A percentile compares a stretch with the other conserved stretches of the same genome.
Conservation (phyloP, 2,329 filamentous ascomycete species). For the Paecilomyces sp. region DNA sequence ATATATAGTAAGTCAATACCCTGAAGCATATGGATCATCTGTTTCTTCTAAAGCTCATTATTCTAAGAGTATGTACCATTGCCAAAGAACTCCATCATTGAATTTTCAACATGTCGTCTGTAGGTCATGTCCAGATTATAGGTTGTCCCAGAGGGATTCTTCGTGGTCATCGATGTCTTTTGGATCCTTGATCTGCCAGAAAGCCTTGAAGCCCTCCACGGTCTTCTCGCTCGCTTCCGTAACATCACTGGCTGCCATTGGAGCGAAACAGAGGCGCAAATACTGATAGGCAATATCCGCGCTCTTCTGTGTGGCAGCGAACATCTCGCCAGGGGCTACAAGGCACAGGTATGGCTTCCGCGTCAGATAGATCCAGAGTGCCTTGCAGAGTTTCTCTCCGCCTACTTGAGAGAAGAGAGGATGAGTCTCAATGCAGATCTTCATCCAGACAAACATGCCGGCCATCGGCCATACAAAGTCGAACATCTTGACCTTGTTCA, state of each 20-base stretch:
- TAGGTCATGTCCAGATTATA: background rate
- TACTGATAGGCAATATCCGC: conserved; percentile 59
- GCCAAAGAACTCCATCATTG: background rate
- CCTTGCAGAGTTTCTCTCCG: conserved; percentile 51
- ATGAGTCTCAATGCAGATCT: conserved; percentile 64
- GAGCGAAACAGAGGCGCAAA: conserved; percentile 76
- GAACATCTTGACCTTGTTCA: conserved; percentile 67
- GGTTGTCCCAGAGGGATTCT: background rate
- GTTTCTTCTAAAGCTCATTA: no score
- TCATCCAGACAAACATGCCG: conserved; percentile 89
- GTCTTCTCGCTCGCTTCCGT: conserved; percentile 56
- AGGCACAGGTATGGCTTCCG: conserved; percentile 63
- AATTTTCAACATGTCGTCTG: background rate
- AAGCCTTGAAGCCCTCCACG: conserved; percentile 60
- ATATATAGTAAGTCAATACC: no score
- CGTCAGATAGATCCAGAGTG: conserved; percentile 66
- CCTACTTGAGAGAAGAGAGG: conserved; percentile 56
- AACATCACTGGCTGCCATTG: conserved; percentile 66
- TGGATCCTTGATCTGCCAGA: conserved; percentile 65
- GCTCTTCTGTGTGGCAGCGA: conserved; percentile 60
- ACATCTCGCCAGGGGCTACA: conserved; percentile 64
- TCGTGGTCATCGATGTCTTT: conserved; percentile 4
- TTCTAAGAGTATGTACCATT: background rate
- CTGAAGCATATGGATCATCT: no score
- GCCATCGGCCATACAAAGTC: conserved; percentile 73